Base-by-base conservation (phyloP, 139 green algal genomes). In the Chlamydomonas sp. region DNA sequence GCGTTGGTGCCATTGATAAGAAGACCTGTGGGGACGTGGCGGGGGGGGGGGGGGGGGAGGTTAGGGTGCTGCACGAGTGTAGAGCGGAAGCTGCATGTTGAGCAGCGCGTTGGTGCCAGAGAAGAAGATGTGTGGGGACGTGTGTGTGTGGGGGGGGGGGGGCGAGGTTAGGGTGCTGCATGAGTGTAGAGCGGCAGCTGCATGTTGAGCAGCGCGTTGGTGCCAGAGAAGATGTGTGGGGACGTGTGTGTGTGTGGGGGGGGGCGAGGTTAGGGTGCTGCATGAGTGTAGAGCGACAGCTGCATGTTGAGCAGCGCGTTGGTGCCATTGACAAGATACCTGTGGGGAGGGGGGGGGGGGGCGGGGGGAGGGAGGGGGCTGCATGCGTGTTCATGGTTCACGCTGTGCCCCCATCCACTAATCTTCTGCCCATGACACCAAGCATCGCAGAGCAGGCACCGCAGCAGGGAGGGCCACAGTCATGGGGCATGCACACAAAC, bases 251-350 rank as follows among this genome's bases (percentile, higher is more conserved):
- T n/a, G n/a, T n/a, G n/a, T n/a, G 5, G n/a, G n/a, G n/a, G n/a
- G n/a, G n/a, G 39, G 39, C 39, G 8, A 50, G 39, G 39, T 13
- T 13, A 50, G 39, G 58, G 26, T 31, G 13, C 3, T 65, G 58
- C 29, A 4, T 65, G 5, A 35, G 58, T 31, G 50, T n/a, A 73
- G 3, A 80, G 35, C 26, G 73, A 70, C 0, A 83, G 67, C 29
- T 69, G 57, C 16, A 63, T 72, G 65, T 80, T 76, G 10, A 85
- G 34, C 39, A 85, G 69, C 13, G 79, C 72, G 59, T 72, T 81
- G 47, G 70, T 35, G 26, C 36, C 49, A 24, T 65, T 77, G 66
- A 78, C 82, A 39, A 83, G 73, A 63, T n/a, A 54, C n/a, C 2
- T 3, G 22, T 59, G 35, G 30, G 35, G 34, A 24, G 28, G 28